phyloP scores from a whole-genome alignment of 257 asterid genomes.

The Nicotiana tabacum region DNA sequence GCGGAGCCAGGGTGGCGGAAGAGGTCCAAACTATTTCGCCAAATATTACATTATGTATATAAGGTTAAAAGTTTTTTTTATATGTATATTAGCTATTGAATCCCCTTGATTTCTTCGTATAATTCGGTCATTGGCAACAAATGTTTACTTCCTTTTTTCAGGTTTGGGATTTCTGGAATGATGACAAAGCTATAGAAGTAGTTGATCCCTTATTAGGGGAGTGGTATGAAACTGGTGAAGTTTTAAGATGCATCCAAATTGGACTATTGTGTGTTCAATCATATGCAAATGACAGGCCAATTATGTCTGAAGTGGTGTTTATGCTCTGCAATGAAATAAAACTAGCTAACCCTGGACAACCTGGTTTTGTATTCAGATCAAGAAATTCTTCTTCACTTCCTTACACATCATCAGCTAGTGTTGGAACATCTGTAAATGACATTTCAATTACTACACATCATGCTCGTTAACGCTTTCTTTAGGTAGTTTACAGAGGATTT shows the following conservation, averaged over 20 bases:
- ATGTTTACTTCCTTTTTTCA: neutral
- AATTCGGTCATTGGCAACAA: neutral
- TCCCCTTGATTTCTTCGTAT: neutral
- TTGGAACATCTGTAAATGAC: neutral
- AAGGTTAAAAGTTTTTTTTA: too few species aligned
- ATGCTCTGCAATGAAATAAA: constrained; percentile 14
- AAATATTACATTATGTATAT: too few species aligned
- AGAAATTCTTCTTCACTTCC: neutral
- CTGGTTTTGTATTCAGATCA: constrained; percentile 23
- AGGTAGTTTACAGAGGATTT: too few species aligned
- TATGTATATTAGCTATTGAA: neutral
- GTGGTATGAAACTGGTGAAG: neutral
- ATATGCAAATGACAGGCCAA: constrained; percentile 26
- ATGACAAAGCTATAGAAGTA: constrained; percentile 25
- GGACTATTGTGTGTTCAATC: constrained; percentile 31
- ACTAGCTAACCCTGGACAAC: constrained; percentile 24
- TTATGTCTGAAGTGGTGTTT: constrained; percentile 19
- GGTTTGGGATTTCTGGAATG: constrained; percentile 32
- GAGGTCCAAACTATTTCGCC: too few species aligned
- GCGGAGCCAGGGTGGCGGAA: too few species aligned
- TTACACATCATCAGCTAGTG: constrained; percentile 15
- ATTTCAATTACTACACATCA: neutral
- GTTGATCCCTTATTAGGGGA: constrained; percentile 16
- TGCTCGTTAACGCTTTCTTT: neutral
- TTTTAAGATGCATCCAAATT: constrained; percentile 25